Base-by-base conservation (phyloP, 2,329 filamentous ascomycete species). In the Colletotrichum phormii region DNA sequence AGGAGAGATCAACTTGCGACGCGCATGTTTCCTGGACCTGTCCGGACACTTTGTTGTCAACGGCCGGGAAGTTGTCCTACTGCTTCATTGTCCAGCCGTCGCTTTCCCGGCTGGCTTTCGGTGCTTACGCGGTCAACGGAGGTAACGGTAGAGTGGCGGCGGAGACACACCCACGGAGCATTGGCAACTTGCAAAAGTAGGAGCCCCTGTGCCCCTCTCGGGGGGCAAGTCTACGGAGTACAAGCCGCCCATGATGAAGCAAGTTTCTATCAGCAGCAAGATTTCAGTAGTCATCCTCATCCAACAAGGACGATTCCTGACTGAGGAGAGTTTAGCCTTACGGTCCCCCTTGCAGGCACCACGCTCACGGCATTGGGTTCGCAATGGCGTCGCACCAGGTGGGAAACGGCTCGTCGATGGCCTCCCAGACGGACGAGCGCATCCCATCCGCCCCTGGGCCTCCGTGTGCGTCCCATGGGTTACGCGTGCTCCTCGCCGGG, bases 51-150 rank as follows among this genome's bases (percentile, higher is more conserved):
- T 49, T 49, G 42, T 49, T 49, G 42, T 49, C 15, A 49, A 49
- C 7, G 18, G 42, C 42, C 18, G 42, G 42, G 42, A 22, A 49
- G 42, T 22, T 49, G 42, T 49, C 42, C 18, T 22, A 49, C 42
- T 49, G 18, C 42, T 49, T 49, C 42, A 49, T 22, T 49, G 18
- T 49, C 26, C 37, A 35, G 46, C 18, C n/a, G 35, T 65, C 26
- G 26, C 54, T 49, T 54, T 18, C 22, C 18, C 12, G n/a, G 42
- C 18, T 49, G 42, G 18, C 42, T 9, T n/a, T 69, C 60, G 35
- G 60, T 64, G 62, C 62, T 64, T 64, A 64, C 51, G 66, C 59
- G 67, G 53, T 53, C 60, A 4, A 9, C 31, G 15, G 51, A 69
- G 18, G 18, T n/a, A 33, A 24, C 15, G 46, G 42, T 63, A 51